Base-by-base conservation (phyloP, 2,329 filamentous ascomycete species). In the Venturia aucupariae region DNA sequence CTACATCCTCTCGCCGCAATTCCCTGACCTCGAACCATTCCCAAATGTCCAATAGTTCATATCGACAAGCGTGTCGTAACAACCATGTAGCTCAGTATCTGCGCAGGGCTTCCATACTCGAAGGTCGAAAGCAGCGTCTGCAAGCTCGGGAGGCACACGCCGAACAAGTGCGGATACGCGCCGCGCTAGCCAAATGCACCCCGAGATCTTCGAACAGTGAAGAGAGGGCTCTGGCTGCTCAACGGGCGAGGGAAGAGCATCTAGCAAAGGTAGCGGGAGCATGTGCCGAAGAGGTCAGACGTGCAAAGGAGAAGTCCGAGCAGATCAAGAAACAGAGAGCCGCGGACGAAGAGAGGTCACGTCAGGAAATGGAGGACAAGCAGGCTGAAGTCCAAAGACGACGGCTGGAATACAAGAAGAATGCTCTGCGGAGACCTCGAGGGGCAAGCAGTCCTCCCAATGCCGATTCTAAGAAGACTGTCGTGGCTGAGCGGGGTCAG, bases 251-350 rank as follows among this genome's bases (percentile, higher is more conserved):
- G 65, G 89, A 93, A 77, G 88, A 88, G 69, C 90, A 92, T 69
- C 77, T 94, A 22, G 90, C 89, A 10, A 90, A 92, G 73, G 92
- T 93, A 54, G 89, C 90, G 4, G 88, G 90, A 60, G 83, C 85
- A 66, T 93, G 90, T 72, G 90, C 90, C 24, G 90, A 92, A 74
- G 90, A 94, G 73, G 90, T 94, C 19, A 86, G 89, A 72, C 83
- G 89, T 68, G 90, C 90, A 62, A 93, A 93, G 79, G 87, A 89
- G 61, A 82, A 92, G n/a, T 90, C 90, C 17, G 89, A 91, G 73
- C 86, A 84, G 65, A 91, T 90, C 79, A 92, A 90, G 75, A 88
- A 90, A 76, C 88, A 88, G 73, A 86, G 90, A 67, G 87, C 91
- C 71, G 86, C 87, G 65, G 88, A 92, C 68, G 83, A 89, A 65